Conservation (phyloP, 495 filamentous ascomycete species). For the Staphylotrichum longicolle region DNA sequence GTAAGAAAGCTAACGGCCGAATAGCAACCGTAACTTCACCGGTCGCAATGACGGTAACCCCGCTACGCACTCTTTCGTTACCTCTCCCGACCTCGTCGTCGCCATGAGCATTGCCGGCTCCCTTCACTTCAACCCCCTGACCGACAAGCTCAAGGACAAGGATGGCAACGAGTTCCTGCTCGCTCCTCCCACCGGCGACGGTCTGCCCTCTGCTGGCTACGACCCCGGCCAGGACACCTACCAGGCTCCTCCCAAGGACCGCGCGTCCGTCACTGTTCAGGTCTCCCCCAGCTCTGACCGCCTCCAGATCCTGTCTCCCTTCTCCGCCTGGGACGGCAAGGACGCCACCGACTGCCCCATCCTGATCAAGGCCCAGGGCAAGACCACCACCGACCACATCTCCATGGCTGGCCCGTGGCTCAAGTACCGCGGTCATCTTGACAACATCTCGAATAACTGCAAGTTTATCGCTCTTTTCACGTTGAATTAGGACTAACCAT, state of each 20-base stretch:
- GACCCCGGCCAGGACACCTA: slow-evolving; percentile 95
- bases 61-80: slow-evolving; percentile 96
- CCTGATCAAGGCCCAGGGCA: slow-evolving; percentile 95
- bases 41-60: slow-evolving; percentile 99
- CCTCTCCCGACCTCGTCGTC: slow-evolving; percentile 95
- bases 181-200: slow-evolving; percentile 72
- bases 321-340: slow-evolving; percentile 91
- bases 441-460: slow-evolving; percentile 99
- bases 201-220: slow-evolving; percentile 78
- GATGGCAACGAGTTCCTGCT: slow-evolving; percentile 97
- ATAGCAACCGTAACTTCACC: slow-evolving; percentile 79
- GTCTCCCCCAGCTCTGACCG: slow-evolving; percentile 90
- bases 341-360: slow-evolving; percentile 85
- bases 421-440: slow-evolving; percentile 99
- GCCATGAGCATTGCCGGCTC: slow-evolving; percentile 87
- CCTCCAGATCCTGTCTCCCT: slow-evolving; percentile 86
- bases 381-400: slow-evolving; percentile 99
- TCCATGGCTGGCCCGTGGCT: slow-evolving; percentile 99
- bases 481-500: too few relatives aligned
- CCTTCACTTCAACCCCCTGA: slow-evolving; percentile 95
- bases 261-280: slow-evolving; percentile 65
- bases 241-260: slow-evolving; percentile 89
- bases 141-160: slow-evolving; percentile 89
- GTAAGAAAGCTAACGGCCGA: too few relatives aligned
- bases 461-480: too few relatives aligned